Evolutionary conservation across 306 rosid genomes (phyloP).

Genomic region (Pyrus bretschneideri): DNA sequence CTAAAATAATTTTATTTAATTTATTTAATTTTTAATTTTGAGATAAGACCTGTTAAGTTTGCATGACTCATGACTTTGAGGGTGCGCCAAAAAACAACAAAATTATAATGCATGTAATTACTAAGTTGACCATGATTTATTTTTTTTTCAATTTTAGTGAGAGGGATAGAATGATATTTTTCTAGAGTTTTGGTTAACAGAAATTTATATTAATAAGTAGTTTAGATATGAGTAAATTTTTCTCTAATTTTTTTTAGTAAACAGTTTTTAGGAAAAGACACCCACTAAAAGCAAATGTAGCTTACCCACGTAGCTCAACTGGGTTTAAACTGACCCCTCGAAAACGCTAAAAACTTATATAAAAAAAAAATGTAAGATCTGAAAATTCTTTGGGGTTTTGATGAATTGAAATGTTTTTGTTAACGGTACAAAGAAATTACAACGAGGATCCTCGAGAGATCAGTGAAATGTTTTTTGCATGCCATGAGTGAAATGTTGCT

Average conservation of each 20-base stretch:
- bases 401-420: neutral
- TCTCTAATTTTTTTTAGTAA: neutral
- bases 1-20: too few species aligned
- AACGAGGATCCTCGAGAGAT: neutral
- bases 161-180: too few species aligned
- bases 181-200: too few species aligned
- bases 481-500: neutral
- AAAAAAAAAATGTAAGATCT: neutral
- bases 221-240: neutral
- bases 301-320: conserved; percentile 3
- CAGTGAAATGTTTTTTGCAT: neutral
- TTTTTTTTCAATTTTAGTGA: too few species aligned
- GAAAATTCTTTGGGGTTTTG: neutral
- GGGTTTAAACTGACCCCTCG: neutral
- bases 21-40: too few species aligned
- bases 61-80: too few species aligned
- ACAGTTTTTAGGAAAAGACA: neutral
- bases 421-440: neutral
- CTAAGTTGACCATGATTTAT: too few species aligned
- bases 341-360: neutral
- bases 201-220: too few species aligned
- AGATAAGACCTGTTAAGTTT: too few species aligned
- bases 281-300: neutral
- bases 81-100: too few species aligned
- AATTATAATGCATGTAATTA: too few species aligned